These are phyloP conservation scores for Diaporthe australafricana DNA, from an alignment of 2,329 filamentous ascomycete genomes.

Conservation along the genomic window DNA sequence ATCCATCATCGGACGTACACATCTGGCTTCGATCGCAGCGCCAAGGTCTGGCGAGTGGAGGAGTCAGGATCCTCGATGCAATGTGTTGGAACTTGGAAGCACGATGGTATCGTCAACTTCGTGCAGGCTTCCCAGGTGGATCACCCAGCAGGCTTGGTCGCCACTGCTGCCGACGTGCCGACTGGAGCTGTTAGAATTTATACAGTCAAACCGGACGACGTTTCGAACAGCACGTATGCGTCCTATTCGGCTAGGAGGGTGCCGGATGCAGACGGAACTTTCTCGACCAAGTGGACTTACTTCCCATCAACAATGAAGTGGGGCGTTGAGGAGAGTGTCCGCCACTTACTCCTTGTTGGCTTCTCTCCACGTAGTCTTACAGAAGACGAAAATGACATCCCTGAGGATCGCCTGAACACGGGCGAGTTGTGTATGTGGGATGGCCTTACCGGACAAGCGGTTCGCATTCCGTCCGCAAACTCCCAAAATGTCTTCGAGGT, in stretches of 20 bases:
- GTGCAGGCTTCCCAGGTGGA: conserved; percentile 62
- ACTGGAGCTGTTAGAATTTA: conserved; percentile 69
- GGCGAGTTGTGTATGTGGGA: conserved; percentile 73
- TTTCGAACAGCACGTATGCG: conserved; percentile 51
- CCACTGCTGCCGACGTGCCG: conserved; percentile 69
- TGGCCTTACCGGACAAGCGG: conserved; percentile 53
- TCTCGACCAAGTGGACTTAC: conserved; percentile 68
- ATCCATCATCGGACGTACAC: conserved; percentile 63
- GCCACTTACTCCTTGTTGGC: conserved; percentile 68
- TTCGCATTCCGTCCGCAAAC: conserved; percentile 62
- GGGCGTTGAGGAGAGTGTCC: conserved; percentile 59
- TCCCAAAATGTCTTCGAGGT: conserved; percentile 74
- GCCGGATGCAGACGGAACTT: conserved; percentile 45
- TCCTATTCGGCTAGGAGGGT: conserved; percentile 56
- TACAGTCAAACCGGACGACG: conserved; percentile 51
- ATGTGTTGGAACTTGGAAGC: conserved; percentile 63
- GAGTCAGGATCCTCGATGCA: conserved; percentile 55
- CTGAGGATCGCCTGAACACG: conserved; percentile 65
- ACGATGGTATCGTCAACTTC: conserved; percentile 71
- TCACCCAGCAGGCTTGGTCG: conserved; percentile 60
- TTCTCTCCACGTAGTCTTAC: conserved; percentile 70
- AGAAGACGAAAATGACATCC: conserved; percentile 67
- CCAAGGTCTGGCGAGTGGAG: conserved; percentile 67
- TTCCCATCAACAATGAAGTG: conserved; percentile 73
- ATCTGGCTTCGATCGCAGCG: conserved; percentile 70